Conservation (phyloP, 2,329 filamentous ascomycete genomes). For the Aspergillaceae sp. region DNA sequence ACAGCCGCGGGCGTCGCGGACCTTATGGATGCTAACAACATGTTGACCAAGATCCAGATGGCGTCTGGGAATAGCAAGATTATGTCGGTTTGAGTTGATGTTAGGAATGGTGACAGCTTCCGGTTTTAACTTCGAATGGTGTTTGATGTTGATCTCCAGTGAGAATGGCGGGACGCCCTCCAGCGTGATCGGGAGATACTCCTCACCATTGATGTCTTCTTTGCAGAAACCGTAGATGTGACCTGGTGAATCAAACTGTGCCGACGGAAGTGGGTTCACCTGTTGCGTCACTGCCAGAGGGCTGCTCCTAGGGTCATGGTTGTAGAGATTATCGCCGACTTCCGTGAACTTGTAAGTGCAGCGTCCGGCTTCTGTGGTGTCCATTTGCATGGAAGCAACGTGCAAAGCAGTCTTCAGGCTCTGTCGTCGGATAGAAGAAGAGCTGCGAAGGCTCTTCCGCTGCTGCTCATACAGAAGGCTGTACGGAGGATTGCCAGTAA, state of each 20-base stretch:
- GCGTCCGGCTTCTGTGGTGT: conserved; percentile 70
- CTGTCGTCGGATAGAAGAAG: conserved; percentile 57
- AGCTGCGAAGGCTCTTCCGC: conserved; percentile 60
- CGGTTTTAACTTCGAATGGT: conserved; percentile 69
- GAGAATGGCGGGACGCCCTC: conserved; percentile 80
- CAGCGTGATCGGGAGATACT: conserved; percentile 78
- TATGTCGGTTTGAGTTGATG: conserved; percentile 64
- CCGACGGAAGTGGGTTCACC: conserved; percentile 75
- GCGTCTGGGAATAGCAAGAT: conserved; percentile 74
- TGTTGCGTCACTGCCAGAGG: conserved; percentile 68
- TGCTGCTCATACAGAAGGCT: conserved; percentile 72
- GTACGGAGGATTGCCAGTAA: conserved; percentile 76
- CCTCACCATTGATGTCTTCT: conserved; percentile 70
- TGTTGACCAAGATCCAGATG: conserved; percentile 84
- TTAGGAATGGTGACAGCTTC: conserved; percentile 75
- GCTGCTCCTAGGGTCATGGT: conserved; percentile 58
- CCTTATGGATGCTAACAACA: conserved; percentile 77
- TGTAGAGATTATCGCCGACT: conserved; percentile 78
- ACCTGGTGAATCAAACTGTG: conserved; percentile 72
- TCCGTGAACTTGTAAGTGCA: conserved; percentile 82
- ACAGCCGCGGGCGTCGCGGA: conserved; percentile 80
- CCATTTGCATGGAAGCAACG: conserved; percentile 71
- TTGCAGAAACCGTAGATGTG: conserved; percentile 95
- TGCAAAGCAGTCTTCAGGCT: conserved; percentile 68
- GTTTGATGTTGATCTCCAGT: conserved; percentile 86